Conservation (phyloP, 2,329 filamentous ascomycete genomes). For the Fusarium dlaminii region DNA sequence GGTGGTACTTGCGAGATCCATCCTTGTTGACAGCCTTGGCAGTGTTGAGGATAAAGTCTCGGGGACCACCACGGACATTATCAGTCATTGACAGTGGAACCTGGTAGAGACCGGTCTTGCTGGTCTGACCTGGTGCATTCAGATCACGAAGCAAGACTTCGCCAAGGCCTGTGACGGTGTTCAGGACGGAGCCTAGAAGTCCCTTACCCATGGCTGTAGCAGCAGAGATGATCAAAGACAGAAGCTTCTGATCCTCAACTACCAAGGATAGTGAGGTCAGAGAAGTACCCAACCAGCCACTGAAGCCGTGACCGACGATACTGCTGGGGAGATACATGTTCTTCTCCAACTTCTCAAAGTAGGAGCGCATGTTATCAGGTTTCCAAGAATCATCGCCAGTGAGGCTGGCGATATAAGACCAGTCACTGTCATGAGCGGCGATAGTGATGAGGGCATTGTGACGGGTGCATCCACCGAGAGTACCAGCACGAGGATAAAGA, state of each 20-base stretch:
- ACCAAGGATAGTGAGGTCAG: conserved; percentile 37
- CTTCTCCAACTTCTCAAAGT: conserved; percentile 55
- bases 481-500: conserved; percentile 56
- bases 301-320: conserved; percentile 53
- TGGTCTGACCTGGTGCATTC: conserved; percentile 37
- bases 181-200: conserved; percentile 23
- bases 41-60: conserved; percentile 61
- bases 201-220: conserved; percentile 42
- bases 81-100: conserved; percentile 65
- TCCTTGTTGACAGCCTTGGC: conserved; percentile 35
- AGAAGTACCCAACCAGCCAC: conserved; percentile 48
- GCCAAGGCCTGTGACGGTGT: conserved; percentile 37
- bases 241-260: conserved; percentile 43
- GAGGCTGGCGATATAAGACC: conserved; percentile 50
- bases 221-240: conserved; percentile 41
- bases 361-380: conserved; percentile 52
- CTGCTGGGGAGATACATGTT: conserved; percentile 53
- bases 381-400: conserved; percentile 57
- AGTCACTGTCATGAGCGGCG: conserved; percentile 54
- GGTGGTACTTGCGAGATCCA: conserved; percentile 41
- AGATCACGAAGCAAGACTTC: conserved; percentile 43
- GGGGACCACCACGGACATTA: conserved; percentile 62
- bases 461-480: conserved; percentile 53
- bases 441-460: conserved; percentile 53
- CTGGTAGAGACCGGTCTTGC: conserved; percentile 57